A percentile compares a stretch with the other conserved stretches of the same genome.
phyloP scores from a whole-genome alignment of 106 monocot genomes.

The Phalaenopsis aphrodite region DNA sequence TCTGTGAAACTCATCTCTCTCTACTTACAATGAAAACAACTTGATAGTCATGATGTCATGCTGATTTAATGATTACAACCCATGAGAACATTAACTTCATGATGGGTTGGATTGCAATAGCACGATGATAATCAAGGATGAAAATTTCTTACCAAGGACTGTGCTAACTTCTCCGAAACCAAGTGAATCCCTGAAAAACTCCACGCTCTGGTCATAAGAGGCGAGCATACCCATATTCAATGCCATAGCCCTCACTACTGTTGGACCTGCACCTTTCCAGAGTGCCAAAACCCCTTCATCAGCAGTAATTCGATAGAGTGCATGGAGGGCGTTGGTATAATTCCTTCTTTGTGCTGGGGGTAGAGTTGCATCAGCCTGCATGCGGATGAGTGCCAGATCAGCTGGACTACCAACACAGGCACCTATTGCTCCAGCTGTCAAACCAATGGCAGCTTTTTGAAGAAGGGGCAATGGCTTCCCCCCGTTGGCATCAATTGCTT shows the following conservation, averaged over 20 bases:
- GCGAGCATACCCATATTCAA: conserved; percentile 93
- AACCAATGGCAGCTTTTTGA: conserved; percentile 68
- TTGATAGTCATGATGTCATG: neutral
- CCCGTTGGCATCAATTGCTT: conserved; percentile 71
- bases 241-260: conserved; percentile 71
- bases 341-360: conserved; percentile 53
- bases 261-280: conserved; percentile 78
- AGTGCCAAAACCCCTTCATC: conserved; percentile 76
- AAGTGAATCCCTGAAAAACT: conserved; percentile 69
- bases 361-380: conserved; percentile 83
- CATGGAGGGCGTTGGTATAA: conserved; percentile 77
- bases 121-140: neutral
- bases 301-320: conserved; percentile 57
- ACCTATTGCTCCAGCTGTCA: conserved; percentile 83
- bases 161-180: conserved; percentile 71
- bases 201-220: conserved; percentile 81
- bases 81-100: neutral
- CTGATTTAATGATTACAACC: neutral
- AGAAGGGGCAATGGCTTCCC: conserved; percentile 65
- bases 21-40: neutral
- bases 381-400: conserved; percentile 73
- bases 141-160: conserved; percentile 30
- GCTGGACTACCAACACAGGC: conserved; percentile 74
- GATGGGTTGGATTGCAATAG: neutral
- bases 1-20: neutral